These are phyloP conservation scores for Gossypium turneri DNA, from an alignment of 345 rosid genomes.

Conservation along the genomic window DNA sequence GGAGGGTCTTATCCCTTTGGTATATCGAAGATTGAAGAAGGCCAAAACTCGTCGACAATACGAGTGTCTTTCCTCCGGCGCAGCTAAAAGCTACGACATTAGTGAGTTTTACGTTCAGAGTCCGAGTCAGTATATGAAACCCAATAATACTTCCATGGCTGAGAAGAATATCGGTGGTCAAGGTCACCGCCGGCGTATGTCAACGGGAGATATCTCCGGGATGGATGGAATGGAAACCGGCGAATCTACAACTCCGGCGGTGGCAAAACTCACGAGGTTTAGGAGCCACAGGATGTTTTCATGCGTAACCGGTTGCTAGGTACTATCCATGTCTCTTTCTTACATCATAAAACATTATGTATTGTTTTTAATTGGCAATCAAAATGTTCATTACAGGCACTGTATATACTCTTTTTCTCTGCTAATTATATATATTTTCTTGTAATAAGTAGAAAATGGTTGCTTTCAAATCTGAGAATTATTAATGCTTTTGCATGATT, in stretches of 20 bases:
- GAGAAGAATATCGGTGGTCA: slow-evolving; percentile 2
- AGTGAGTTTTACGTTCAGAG: slow-evolving; percentile 24
- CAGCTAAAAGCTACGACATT: slow-evolving; percentile 36
- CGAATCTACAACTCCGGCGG: slow-evolving; percentile 21
- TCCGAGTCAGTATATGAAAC: not conserved
- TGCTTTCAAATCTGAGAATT: not conserved
- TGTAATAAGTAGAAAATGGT: not conserved
- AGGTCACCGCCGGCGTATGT: slow-evolving; percentile 40
- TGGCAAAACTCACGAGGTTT: slow-evolving; percentile 43
- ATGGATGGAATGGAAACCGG: not conserved
- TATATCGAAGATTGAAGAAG: slow-evolving; percentile 64
- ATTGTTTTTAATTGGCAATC: not conserved
- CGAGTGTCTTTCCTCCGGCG: slow-evolving; percentile 58
- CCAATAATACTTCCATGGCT: not conserved
- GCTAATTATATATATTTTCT: not conserved
- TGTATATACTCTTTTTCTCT: not conserved
- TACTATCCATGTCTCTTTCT: not conserved
- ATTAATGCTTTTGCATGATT: not conserved
- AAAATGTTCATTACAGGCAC: not conserved
- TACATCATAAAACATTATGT: not conserved
- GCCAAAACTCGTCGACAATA: slow-evolving; percentile 54
- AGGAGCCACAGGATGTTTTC: slow-evolving; percentile 66
- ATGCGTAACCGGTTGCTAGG: slow-evolving; percentile 20
- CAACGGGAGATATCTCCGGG: slow-evolving; percentile 44
- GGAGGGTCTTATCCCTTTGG: slow-evolving; percentile 85